Base-by-base conservation (phyloP, 2,329 filamentous ascomycete species). In the Colletotrichum sp. region DNA sequence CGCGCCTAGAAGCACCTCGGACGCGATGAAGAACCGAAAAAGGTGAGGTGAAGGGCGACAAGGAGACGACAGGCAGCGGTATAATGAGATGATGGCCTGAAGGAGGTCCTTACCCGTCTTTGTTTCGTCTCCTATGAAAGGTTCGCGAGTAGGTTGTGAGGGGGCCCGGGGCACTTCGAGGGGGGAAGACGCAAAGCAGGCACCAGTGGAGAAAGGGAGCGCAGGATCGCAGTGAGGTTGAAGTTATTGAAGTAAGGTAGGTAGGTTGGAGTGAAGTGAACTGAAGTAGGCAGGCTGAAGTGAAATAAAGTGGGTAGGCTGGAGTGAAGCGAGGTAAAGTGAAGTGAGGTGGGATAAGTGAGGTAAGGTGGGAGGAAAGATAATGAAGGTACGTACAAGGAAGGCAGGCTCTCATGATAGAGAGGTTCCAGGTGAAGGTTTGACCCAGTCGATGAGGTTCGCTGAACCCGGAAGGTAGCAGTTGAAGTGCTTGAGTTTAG, bases 201-300 rank as follows among this genome's bases (percentile, higher is more conserved):
- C n/a, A 5, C n/a, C 44, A 0, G 44, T 52, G 6, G n/a, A 36
- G 44, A 13, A 22, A 12, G 12, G n/a, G n/a, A n/a, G 44, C n/a
- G 12, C 11, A 52, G 0, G n/a, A 22, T 13, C 44, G 44, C 12
- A 0, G 19, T 22, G 9, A 49, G 11, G 2, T 7, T 49, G 0
- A 22, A 11, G 19, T 22, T 49, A 6, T 13, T 49, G 11, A 22
- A 11, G 9, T n/a, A 19, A 49, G 44, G n/a, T 22, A 49, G 19
- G 44, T 22, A 22, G 44, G 44, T 3, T 8, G n/a, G 12, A 22
- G 11, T 52, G n/a, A 52, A 13, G 11, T 13, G n/a, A 52, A 22
- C n/a, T 13, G n/a, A 52, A n/a, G 19, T n/a, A 12, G 19, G 5
- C 0, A 44, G 19, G 39, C 36, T 44, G 39, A 22, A 22, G 19